Conservation (phyloP, 305 asterid genomes). For the Stenogyne calaminthoides region DNA sequence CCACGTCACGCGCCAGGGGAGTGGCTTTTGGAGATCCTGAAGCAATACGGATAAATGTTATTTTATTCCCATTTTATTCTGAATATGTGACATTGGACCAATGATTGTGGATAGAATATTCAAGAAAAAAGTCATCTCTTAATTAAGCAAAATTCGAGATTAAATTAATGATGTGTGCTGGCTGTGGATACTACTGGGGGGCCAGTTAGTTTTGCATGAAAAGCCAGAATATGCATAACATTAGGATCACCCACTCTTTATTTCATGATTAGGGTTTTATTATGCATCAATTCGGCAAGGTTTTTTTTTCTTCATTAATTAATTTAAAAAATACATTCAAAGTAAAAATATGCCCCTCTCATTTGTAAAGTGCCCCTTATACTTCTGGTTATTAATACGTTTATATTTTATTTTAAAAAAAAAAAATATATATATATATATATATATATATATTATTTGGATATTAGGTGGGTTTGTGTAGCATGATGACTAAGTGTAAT, state of each 20-base stretch:
- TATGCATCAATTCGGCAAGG: too few species aligned
- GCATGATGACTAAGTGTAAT: too few species aligned
- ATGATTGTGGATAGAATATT: constrained; percentile 37
- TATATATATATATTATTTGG: too few species aligned
- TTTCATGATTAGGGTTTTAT: not conserved
- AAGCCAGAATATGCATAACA: constrained; percentile 39
- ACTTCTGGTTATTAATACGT: too few species aligned
- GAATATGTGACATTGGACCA: constrained; percentile 31
- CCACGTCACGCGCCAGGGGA: constrained; percentile 33
- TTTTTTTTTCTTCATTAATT: too few species aligned
- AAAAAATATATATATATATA: too few species aligned
- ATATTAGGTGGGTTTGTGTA: too few species aligned
- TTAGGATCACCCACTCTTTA: not conserved
- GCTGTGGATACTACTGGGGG: constrained; percentile 38
- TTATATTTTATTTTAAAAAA: too few species aligned
- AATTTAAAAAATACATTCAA: too few species aligned
- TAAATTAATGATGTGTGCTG: not conserved
- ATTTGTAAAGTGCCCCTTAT: too few species aligned
- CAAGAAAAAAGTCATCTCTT: not conserved
- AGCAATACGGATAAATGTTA: constrained; percentile 34
- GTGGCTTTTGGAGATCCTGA: constrained; percentile 66
- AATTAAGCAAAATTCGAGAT: not conserved
- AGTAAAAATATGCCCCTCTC: too few species aligned
- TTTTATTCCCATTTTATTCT: constrained; percentile 31
- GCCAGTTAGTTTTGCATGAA: constrained; percentile 32